Conservation (phyloP, 2,329 filamentous ascomycete genomes). For the Cercospora berteroae region DNA sequence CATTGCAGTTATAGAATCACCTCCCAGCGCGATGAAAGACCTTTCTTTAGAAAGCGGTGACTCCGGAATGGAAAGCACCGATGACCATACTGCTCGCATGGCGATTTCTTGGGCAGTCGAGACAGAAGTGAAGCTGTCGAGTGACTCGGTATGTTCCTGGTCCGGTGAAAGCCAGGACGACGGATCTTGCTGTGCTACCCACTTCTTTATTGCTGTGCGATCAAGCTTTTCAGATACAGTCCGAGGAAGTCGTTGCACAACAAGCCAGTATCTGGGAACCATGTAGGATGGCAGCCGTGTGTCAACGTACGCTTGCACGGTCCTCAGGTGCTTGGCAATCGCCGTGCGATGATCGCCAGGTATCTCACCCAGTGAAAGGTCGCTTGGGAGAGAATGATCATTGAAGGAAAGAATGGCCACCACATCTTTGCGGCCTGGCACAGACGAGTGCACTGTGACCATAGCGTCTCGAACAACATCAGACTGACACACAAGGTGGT, state of each 20-base stretch:
- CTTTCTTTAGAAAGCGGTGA: background rate
- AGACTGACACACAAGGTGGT: background rate
- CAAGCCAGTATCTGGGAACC: background rate
- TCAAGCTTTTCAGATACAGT: background rate
- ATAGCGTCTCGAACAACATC: background rate
- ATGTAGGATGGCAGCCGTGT: background rate
- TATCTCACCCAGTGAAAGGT: background rate
- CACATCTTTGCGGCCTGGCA: background rate
- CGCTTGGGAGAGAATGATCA: background rate
- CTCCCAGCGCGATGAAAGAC: background rate
- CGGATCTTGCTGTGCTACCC: background rate
- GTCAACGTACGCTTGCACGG: background rate
- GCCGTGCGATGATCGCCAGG: background rate
- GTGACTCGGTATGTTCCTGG: background rate
- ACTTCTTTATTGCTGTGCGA: background rate
- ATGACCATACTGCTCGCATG: background rate
- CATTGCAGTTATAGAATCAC: constrained; percentile 8
- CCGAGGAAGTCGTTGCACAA: background rate
- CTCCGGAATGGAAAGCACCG: background rate
- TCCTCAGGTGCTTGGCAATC: background rate
- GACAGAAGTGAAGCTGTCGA: background rate
- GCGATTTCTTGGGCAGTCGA: background rate
- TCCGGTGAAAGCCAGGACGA: background rate
- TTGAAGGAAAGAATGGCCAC: background rate
- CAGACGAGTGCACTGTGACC: background rate